Evolutionary conservation across 2,329 filamentous ascomycete genomes (phyloP).

Genomic region (Fusarium sororula): DNA sequence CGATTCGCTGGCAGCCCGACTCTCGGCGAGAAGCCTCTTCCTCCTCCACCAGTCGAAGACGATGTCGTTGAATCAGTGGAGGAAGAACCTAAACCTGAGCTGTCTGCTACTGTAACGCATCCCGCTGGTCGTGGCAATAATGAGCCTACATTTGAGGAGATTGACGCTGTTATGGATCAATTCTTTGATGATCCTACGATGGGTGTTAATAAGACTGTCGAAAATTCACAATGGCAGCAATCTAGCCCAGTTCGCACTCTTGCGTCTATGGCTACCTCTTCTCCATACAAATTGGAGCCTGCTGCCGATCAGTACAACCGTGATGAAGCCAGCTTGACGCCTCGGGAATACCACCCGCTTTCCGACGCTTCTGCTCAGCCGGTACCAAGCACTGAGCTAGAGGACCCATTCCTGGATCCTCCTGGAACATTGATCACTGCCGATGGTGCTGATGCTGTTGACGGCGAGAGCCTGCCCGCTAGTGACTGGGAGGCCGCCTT

Average conservation of each 20-base stretch:
- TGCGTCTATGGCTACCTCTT: slow-evolving; percentile 51
- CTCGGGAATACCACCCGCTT: slow-evolving; percentile 61
- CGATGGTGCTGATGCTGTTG: slow-evolving; percentile 59
- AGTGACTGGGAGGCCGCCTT: slow-evolving; percentile 95
- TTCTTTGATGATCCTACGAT: slow-evolving; percentile 77
- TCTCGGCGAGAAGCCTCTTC: slow-evolving; percentile 29
- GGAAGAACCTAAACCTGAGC: slow-evolving; percentile 30
- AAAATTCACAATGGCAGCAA: slow-evolving; percentile 55
- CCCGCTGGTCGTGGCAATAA: slow-evolving; percentile 35
- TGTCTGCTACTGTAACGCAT: slow-evolving; percentile 24
- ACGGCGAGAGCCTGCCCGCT: slow-evolving; percentile 66
- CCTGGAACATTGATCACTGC: slow-evolving; percentile 58
- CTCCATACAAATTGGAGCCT: slow-evolving; percentile 63
- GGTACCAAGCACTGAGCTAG: slow-evolving; percentile 63
- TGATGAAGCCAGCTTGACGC: slow-evolving; percentile 78
- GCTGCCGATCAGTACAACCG: slow-evolving; percentile 65
- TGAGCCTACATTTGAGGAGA: slow-evolving; percentile 77
- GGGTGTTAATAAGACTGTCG: slow-evolving; percentile 72
- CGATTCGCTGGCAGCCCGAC: slow-evolving; percentile 56
- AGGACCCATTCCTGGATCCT: slow-evolving; percentile 69
- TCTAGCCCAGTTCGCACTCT: slow-evolving; percentile 36
- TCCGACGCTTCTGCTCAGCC: slow-evolving; percentile 58
- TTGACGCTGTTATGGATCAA: slow-evolving; percentile 91
- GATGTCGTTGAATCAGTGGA: slow-evolving; percentile 45
- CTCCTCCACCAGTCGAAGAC: slow-evolving; percentile 42